A percentile compares a stretch with the other conserved stretches of the same genome.
Evolutionary conservation across 768 basidiomycete genomes (phyloP).

Genomic region (Rhizopogon vesiculosus): DNA sequence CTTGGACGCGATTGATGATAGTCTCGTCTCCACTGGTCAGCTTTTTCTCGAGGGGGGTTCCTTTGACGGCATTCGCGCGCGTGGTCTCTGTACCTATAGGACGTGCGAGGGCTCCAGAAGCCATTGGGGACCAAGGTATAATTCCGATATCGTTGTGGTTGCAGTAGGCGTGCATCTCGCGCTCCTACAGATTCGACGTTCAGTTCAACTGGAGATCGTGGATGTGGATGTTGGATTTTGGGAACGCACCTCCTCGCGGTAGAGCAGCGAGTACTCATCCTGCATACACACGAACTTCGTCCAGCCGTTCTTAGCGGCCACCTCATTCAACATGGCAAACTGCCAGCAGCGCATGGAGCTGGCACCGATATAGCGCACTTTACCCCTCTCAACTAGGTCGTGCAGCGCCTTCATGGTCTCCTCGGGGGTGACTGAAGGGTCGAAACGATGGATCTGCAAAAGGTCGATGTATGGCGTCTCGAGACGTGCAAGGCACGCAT

Average conservation of each 20-base stretch:
- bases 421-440: constrained; percentile 29
- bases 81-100: constrained; percentile 25
- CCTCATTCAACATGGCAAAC: constrained; percentile 38
- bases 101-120: constrained; percentile 33
- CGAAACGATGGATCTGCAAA: constrained; percentile 43
- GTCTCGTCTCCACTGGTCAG: constrained; percentile 23
- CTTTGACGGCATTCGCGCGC: constrained; percentile 11
- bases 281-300: constrained; percentile 57
- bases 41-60: constrained; percentile 19
- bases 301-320: constrained; percentile 40
- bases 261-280: constrained; percentile 47
- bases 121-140: constrained; percentile 48
- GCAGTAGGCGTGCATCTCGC: constrained; percentile 42
- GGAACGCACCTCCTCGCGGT: constrained; percentile 42
- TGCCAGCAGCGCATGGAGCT: constrained; percentile 45
- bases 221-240: neutral
- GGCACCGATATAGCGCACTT: constrained; percentile 48
- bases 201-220: too few relatives aligned
- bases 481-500: constrained; percentile 32
- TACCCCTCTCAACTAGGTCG: constrained; percentile 42
- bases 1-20: constrained; percentile 37
- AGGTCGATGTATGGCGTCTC: constrained; percentile 33
- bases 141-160: constrained; percentile 45
- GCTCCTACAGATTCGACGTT: constrained; percentile 28
- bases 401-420: constrained; percentile 50